A percentile compares a stretch with the other conserved stretches of the same genome.
phyloP scores from a whole-genome alignment of 495 filamentous ascomycete genomes.

The Penicillium daleae region DNA sequence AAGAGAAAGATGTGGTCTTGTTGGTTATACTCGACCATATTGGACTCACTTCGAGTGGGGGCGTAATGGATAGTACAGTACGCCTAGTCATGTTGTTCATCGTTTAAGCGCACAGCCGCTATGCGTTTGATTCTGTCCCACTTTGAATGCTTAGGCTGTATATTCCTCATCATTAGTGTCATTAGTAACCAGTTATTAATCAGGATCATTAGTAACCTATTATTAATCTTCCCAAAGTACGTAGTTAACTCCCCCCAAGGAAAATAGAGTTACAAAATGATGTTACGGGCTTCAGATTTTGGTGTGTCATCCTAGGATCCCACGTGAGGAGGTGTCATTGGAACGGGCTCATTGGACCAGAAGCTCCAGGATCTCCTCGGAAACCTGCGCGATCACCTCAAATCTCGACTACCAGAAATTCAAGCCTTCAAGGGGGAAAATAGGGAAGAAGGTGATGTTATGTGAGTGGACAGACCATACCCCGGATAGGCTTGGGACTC shows the following conservation, averaged over 20 bases:
- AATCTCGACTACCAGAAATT: conserved; percentile 1
- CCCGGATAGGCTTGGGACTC: neutral
- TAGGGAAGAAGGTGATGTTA: neutral
- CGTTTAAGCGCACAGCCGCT: neutral
- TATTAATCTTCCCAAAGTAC: neutral
- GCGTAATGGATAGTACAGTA: neutral
- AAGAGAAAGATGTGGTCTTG: conserved; percentile 2
- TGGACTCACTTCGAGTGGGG: neutral
- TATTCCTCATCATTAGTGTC: neutral
- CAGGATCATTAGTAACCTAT: neutral
- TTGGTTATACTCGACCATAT: neutral
- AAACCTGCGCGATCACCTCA: neutral
- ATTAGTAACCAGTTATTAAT: neutral
- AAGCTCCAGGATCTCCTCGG: neutral
- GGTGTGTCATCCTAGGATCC: neutral
- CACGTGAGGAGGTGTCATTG: conserved; percentile 2
- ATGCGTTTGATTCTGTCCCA: neutral
- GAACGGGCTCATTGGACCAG: neutral
- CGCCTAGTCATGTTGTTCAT: neutral
- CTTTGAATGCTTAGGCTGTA: neutral
- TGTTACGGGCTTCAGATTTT: neutral
- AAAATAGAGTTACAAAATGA: neutral
- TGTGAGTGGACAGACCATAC: neutral
- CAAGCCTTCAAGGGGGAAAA: neutral
- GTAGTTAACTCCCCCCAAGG: neutral